Base-by-base conservation (phyloP, 2,329 filamentous ascomycete species). In the Ascomycota sp. region DNA sequence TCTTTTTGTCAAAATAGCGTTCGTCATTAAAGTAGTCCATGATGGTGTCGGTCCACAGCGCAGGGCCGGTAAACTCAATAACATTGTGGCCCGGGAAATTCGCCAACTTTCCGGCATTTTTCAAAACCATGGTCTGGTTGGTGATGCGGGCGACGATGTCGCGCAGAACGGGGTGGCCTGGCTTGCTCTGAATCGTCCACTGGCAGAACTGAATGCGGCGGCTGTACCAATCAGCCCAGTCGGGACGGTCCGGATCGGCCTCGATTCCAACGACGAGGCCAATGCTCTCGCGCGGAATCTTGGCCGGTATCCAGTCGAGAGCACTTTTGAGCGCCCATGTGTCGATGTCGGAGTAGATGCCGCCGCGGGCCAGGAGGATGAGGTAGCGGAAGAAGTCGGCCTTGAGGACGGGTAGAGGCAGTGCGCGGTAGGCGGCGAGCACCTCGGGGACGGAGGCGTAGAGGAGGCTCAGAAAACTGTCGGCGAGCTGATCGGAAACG, bases 121-220 rank as follows among this genome's bases (percentile, higher is more conserved):
- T 83, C 53, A 75, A 67, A 34, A 64, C 60, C 29, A 95, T 59
- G 0, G 85, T 79, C 48, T 85, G 71, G 38, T 80, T 65, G 1
- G 86, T 93, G 45, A 98, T 85, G 40, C 74, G 76, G 10, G 77
- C 64, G 21, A 98, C 82, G 35, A 93, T 69, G 36, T 94, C 81
- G 36, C 85, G 72, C 34, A 98, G 65, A 9, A 93, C 72, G 0
- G 89, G 89, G 49, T 98, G 89, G 8, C 89, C 89, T 0, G 86
- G 78, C 53, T 98, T 98, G 33, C 79, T 62, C 53, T 95, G 86
- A 37, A 98, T 94, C 1, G 89, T 98, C 89, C 89, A 98, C 52
- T 98, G 89, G 56, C 89, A 98, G 54, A 98, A 95, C 50, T 95
- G 89, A 36, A 98, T 85, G 38, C 86, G 71, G 35, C 89, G 77